A percentile compares a stretch with the other conserved stretches of the same genome.
Evolutionary conservation across 2,329 filamentous ascomycete species (phyloP).

Genomic region (Pezicula radicicola): DNA sequence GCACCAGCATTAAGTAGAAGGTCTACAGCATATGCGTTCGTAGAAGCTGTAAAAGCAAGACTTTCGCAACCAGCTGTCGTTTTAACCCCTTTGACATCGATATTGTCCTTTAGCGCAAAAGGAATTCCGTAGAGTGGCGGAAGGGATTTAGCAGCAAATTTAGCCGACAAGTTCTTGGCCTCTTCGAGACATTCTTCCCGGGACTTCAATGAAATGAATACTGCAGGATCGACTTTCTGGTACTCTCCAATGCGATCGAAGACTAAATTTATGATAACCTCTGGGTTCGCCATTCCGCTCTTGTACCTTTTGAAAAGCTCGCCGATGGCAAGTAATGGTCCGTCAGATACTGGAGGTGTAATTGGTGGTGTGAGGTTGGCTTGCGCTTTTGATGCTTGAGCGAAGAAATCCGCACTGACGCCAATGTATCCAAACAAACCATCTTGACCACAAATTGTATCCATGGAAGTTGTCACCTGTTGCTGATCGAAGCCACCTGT

Average conservation of each 20-base stretch:
- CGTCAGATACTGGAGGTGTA: constrained; percentile 18
- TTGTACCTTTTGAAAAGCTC: constrained; percentile 41
- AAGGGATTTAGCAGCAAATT: constrained; percentile 38
- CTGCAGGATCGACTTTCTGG: constrained; percentile 40
- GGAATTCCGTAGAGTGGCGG: constrained; percentile 54
- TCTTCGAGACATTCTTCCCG: constrained; percentile 35
- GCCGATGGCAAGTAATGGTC: constrained; percentile 28
- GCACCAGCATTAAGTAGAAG: constrained; percentile 47
- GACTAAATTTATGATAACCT: constrained; percentile 40
- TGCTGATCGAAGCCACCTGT: constrained; percentile 45
- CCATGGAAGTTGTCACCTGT: constrained; percentile 44
- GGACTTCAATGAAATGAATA: constrained; percentile 46
- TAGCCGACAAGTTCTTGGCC: constrained; percentile 36
- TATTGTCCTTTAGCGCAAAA: constrained; percentile 54
- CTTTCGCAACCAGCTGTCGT: constrained; percentile 50
- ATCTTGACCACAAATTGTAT: constrained; percentile 47
- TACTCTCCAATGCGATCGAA: constrained; percentile 47
- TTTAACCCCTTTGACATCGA: constrained; percentile 46
- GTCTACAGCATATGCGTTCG: constrained; percentile 43
- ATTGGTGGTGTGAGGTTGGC: constrained; percentile 16
- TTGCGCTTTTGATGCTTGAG: constrained; percentile 18
- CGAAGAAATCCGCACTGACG: constrained; percentile 36
- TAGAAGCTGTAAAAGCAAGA: constrained; percentile 44
- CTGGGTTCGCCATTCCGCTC: constrained; percentile 35
- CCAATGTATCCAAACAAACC: constrained; percentile 48